Percentiles rank a stretch among this genome's conserved stretches.
Conservation (phyloP, 2,329 filamentous ascomycete species). For the Didymella lethalis region DNA sequence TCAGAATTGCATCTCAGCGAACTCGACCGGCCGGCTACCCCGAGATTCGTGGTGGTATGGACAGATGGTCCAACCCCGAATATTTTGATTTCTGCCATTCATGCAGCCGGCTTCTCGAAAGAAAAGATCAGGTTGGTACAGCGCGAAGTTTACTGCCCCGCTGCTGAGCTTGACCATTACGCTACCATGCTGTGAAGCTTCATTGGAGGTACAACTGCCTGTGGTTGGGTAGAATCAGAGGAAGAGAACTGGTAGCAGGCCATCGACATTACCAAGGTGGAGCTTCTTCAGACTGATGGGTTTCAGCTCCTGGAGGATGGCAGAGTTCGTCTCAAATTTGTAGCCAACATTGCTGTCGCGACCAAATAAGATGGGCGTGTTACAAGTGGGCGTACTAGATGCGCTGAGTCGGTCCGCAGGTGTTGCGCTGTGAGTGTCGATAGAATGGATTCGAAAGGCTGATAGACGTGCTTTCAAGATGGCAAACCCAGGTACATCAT, state of each 20-base stretch:
- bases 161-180: not conserved
- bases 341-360: not conserved
- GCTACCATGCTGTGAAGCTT: not conserved
- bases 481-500: no score
- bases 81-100: not conserved
- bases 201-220: not conserved
- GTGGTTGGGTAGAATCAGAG: not conserved
- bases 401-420: not conserved
- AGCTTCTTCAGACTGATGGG: not conserved
- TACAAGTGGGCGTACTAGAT: not conserved
- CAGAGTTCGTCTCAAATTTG: not conserved
- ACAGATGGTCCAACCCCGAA: not conserved
- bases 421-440: not conserved
- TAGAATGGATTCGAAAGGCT: not conserved
- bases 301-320: not conserved
- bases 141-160: not conserved
- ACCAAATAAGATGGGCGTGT: not conserved
- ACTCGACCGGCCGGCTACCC: not conserved
- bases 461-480: no score
- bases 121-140: not conserved
- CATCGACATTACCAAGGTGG: not conserved
- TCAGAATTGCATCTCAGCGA: not conserved
- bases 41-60: not conserved
- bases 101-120: not conserved
- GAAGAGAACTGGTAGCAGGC: not conserved